Percentiles rank a stretch among this genome's conserved stretches.
Conservation (phyloP, 345 rosid species). For the Populus ilicifolia region DNA sequence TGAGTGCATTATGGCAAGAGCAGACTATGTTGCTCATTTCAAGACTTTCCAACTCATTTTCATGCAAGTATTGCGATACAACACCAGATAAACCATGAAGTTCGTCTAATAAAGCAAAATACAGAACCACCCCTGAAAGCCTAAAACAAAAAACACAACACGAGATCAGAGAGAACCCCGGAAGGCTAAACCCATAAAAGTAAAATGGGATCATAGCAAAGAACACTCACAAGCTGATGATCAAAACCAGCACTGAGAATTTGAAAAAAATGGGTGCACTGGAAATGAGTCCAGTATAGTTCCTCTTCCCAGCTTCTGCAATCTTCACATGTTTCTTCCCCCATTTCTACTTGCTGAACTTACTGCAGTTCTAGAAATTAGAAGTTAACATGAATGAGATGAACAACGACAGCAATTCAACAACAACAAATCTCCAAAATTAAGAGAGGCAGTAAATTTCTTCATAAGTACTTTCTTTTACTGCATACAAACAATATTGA, state of each 20-base stretch:
- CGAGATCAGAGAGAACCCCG: neutral
- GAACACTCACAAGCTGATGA: slow-evolving; percentile 44
- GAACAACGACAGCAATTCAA: neutral
- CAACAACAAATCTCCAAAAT: neutral
- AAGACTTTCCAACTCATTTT: neutral
- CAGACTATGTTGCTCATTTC: neutral
- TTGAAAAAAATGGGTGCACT: slow-evolving; percentile 55
- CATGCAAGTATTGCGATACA: neutral
- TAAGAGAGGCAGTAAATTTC: neutral
- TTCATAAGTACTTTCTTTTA: neutral
- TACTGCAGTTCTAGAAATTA: neutral
- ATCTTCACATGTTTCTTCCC: slow-evolving; percentile 33
- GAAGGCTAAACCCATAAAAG: neutral
- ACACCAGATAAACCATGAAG: neutral
- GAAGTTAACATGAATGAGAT: neutral
- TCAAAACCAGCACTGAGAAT: slow-evolving; percentile 50
- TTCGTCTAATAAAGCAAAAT: neutral
- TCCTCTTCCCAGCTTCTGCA: slow-evolving; percentile 71
- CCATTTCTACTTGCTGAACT: slow-evolving; percentile 34
- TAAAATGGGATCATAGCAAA: neutral
- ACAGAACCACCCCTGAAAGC: neutral
- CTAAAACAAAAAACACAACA: neutral
- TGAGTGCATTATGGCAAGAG: neutral
- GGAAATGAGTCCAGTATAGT: slow-evolving; percentile 73
- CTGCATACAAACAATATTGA: neutral